phyloP scores from a whole-genome alignment of 1,284 basidiomycete genomes.

The Porodaedalea pini region DNA sequence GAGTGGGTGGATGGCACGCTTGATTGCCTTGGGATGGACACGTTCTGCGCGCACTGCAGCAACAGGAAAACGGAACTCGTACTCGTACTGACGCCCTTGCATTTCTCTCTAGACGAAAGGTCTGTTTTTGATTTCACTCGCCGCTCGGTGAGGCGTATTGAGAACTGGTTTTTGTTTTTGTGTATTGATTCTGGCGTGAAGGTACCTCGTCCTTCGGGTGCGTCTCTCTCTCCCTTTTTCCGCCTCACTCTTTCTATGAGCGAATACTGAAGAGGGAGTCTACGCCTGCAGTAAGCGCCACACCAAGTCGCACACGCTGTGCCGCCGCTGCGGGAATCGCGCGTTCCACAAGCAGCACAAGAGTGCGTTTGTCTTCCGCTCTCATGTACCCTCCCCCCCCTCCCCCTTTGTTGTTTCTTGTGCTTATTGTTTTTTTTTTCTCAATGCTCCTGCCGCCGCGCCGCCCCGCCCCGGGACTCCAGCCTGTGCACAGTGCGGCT shows the following conservation, averaged over 20 bases:
- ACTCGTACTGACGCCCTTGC: conserved; percentile 20
- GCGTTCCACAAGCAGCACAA: conserved; percentile 98
- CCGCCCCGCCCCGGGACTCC: background rate
- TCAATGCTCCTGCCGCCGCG: background rate
- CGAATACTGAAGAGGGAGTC: background rate
- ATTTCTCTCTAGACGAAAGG: conserved; percentile 64
- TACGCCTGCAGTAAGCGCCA: conserved; percentile 83
- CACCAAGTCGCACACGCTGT: conserved; percentile 98
- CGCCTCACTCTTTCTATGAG: conserved; percentile 21
- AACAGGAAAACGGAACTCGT: background rate
- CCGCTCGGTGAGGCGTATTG: conserved; percentile 1
- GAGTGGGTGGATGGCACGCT: background rate
- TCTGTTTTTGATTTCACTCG: conserved; percentile 37
- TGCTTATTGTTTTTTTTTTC: background rate
- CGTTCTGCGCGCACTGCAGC: background rate
- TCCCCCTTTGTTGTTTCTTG: conserved; percentile 1
- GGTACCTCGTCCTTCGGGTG: conserved; percentile 91
- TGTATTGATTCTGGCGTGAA: conserved; percentile 33
- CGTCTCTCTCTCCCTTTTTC: conserved; percentile 32
- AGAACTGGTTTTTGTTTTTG: conserved; percentile 22
- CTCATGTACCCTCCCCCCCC: background rate
- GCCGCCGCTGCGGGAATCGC: conserved; percentile 90
- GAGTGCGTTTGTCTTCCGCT: conserved; percentile 51
- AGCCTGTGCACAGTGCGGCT: conserved; percentile 96
- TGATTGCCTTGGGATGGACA: conserved; percentile 24